Base-by-base conservation (phyloP, 2,329 filamentous ascomycete species). In the Verticillium isaacii region DNA sequence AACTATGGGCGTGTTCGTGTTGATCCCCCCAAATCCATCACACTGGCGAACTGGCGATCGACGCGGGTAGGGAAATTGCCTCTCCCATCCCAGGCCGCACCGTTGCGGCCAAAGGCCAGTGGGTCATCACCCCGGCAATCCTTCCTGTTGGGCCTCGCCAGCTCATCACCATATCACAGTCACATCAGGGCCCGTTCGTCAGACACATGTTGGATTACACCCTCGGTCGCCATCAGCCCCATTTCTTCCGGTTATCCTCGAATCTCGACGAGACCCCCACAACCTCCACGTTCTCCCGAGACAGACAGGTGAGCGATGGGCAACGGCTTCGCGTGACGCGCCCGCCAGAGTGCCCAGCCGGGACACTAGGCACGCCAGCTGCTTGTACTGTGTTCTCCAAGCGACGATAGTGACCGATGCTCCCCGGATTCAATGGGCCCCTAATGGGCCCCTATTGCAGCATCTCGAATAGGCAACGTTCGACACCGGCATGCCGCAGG, bases 121-220 rank as follows among this genome's bases (percentile, higher is more conserved):
- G 45, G 45, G n/a, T 11, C 45, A 52, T 12, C 45, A 37, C 15
- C 45, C 29, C 57, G 57, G 57, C 37, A 50, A 39, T 39, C 23
- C 57, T 58, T 58, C 57, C 57, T 58, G 57, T 58, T 58, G 57
- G 56, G 32, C 25, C 56, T 17, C 29, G 23, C 56, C 39, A 32
- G 36, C 15, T 32, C 37, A 32, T 58, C 57, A 50, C 57, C 37
- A 29, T 50, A 58, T 58, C 57, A 58, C 57, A 58, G 57, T 58
- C 57, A 32, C 57, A 58, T 32, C 57, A 52, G 45, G 19, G 19
- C 45, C 45, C 19, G 8, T n/a, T 52, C 45, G 19, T 52, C 45
- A 25, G 45, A 14, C 45, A 25, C 19, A 19, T 25, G 11, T 52
- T 52, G 45, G 5, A 52, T 52, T 23, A 25, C 45, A 52, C 19